Evolutionary conservation across 2,329 filamentous ascomycete genomes (phyloP).

Genomic region (Fonsecaea nubica): DNA sequence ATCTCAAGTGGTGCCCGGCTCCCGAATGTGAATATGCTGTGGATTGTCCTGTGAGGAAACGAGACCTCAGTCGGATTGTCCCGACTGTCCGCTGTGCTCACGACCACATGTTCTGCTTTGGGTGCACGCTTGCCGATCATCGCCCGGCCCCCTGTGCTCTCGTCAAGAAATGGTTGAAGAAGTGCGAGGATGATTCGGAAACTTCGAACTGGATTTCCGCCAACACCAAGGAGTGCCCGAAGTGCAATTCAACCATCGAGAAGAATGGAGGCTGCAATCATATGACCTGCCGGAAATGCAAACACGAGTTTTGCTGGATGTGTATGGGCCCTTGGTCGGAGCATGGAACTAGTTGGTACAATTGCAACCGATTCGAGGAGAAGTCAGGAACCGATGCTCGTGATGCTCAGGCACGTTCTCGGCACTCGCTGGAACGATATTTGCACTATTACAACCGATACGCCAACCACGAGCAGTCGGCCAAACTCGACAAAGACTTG

Average conservation of each 20-base stretch:
- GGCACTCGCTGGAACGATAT: conserved; percentile 92
- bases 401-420: conserved; percentile 87
- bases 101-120: conserved; percentile 91
- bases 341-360: conserved; percentile 99
- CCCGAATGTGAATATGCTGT: conserved; percentile 96
- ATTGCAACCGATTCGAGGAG: conserved; percentile 96
- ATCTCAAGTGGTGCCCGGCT: conserved; percentile 95
- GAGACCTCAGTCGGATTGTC: conserved; percentile 82
- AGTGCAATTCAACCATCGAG: conserved; percentile 95
- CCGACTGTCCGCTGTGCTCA: conserved; percentile 88
- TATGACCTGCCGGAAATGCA: conserved; percentile 96
- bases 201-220: conserved; percentile 99
- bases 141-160: conserved; percentile 90
- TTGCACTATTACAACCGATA: conserved; percentile 99
- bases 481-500: conserved; percentile 94
- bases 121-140: conserved; percentile 86
- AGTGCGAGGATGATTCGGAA: conserved; percentile 97
- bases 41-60: conserved; percentile 85
- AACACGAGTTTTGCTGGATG: conserved; percentile 99
- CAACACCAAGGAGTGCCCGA: conserved; percentile 97
- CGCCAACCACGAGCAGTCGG: conserved; percentile 97
- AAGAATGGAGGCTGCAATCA: conserved; percentile 99
- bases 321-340: conserved; percentile 99
- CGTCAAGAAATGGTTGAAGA: conserved; percentile 96
- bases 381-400: conserved; percentile 90